Evolutionary conservation across 2,329 filamentous ascomycete species (phyloP).

Genomic region (Pseudocercospora cruenta): DNA sequence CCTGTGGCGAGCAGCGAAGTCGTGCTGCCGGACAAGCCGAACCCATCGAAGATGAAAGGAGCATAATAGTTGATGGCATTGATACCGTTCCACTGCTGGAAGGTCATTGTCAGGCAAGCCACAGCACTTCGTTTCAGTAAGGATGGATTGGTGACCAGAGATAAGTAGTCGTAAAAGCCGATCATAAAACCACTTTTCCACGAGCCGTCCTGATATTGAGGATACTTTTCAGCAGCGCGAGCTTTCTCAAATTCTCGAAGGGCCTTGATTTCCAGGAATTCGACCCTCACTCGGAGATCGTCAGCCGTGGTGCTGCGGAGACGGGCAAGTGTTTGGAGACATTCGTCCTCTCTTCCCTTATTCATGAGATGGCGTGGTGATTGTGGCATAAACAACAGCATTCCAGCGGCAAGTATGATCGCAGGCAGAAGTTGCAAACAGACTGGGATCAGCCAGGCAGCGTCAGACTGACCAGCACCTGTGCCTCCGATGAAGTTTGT

Average conservation of each 20-base stretch:
- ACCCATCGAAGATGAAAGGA: slow-evolving; percentile 49
- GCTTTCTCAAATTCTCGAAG: slow-evolving; percentile 77
- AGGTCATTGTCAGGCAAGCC: slow-evolving; percentile 51
- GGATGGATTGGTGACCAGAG: slow-evolving; percentile 49
- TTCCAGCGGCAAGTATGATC: slow-evolving; percentile 49
- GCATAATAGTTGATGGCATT: slow-evolving; percentile 51
- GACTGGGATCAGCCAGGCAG: slow-evolving; percentile 50
- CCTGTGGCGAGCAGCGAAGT: slow-evolving; percentile 66
- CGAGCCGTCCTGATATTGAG: slow-evolving; percentile 48
- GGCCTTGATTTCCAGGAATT: slow-evolving; percentile 79
- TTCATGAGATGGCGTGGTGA: slow-evolving; percentile 39
- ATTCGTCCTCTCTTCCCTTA: slow-evolving; percentile 71
- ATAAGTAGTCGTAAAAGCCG: slow-evolving; percentile 60
- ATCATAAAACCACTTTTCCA: slow-evolving; percentile 68
- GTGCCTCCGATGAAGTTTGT: slow-evolving; percentile 58
- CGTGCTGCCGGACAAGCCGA: slow-evolving; percentile 49
- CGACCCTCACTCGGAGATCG: slow-evolving; percentile 70
- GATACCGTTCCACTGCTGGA: slow-evolving; percentile 54
- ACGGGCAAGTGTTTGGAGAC: slow-evolving; percentile 56
- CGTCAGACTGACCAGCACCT: slow-evolving; percentile 43
- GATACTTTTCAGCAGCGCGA: slow-evolving; percentile 68
- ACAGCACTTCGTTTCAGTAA: slow-evolving; percentile 70
- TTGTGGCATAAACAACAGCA: slow-evolving; percentile 40
- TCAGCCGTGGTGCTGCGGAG: slow-evolving; percentile 58
- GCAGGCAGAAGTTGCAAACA: slow-evolving; percentile 48